phyloP scores from a whole-genome alignment of 2,329 filamentous ascomycete species.

The Harringtonia lauricola region DNA sequence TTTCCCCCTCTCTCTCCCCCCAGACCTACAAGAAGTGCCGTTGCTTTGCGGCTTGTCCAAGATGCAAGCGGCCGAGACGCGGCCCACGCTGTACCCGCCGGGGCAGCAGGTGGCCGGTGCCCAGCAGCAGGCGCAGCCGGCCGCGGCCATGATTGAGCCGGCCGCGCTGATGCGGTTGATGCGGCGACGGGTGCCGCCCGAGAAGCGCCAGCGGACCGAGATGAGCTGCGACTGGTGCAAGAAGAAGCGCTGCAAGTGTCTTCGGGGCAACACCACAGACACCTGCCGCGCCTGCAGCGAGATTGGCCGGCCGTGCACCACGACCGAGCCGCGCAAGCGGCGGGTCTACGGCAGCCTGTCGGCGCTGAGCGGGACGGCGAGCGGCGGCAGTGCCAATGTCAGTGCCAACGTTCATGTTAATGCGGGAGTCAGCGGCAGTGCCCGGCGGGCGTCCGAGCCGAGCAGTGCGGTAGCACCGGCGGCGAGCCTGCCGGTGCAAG shows the following conservation, averaged over 20 bases:
- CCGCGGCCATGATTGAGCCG: constrained; percentile 2
- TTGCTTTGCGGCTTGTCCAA: no score
- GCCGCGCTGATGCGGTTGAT: constrained; percentile 11
- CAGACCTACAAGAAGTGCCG: no score
- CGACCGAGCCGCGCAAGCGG: constrained; percentile 12
- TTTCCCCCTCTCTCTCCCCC: no score
- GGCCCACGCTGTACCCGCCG: no score
- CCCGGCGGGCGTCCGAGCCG: no score
- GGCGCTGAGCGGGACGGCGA: neutral
- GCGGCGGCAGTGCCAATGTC: neutral
- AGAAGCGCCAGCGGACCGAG: constrained; percentile 13
- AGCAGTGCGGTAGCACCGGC: no score
- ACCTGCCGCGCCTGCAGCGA: constrained; percentile 12
- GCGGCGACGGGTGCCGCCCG: constrained; percentile 12
- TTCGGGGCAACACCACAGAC: constrained; percentile 10
- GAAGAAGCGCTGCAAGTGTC: constrained; percentile 13
- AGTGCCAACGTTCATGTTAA: no score
- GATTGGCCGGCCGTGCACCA: constrained; percentile 10
- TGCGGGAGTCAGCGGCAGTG: no score
- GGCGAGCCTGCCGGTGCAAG: neutral
- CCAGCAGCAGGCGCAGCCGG: neutral
- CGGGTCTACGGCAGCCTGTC: constrained; percentile 9
- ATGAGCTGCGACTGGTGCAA: constrained; percentile 16
- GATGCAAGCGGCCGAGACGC: no score
- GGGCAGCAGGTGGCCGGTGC: no score